Percentiles rank a stretch among this genome's conserved stretches.
phyloP scores from a whole-genome alignment of 2,329 filamentous ascomycete species.

The Colletotrichum tropicicola region DNA sequence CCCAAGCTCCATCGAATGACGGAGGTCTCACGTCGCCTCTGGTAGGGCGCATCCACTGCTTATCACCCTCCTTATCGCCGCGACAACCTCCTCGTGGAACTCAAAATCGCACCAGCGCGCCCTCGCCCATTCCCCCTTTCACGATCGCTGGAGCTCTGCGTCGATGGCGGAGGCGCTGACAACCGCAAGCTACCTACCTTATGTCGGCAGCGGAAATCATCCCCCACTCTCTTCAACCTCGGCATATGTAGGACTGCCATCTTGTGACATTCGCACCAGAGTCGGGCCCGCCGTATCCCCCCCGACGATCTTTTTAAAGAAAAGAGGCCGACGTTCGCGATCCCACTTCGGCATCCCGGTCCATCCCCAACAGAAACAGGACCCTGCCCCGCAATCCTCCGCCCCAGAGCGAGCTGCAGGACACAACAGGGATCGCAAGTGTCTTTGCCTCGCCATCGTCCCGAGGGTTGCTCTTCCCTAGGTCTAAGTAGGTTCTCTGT shows the following conservation, averaged over 20 bases:
- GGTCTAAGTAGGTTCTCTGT: too few relatives aligned
- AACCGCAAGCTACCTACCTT: background rate
- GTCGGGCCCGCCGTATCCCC: background rate
- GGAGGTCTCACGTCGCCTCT: constrained; percentile 23
- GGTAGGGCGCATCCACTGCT: constrained; percentile 3
- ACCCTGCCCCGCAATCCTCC: constrained; percentile 29
- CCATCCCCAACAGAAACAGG: constrained; percentile 32
- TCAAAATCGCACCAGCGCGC: background rate
- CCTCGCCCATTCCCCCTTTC: background rate
- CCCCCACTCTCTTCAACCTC: background rate
- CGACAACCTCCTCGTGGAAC: constrained; percentile 7
- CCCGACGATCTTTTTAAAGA: constrained; percentile 6
- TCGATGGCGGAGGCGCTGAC: background rate
- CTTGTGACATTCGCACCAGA: constrained; percentile 7
- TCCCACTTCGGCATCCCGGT: constrained; percentile 28
- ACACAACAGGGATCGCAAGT: constrained; percentile 11
- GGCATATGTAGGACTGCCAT: background rate
- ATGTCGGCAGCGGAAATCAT: background rate
- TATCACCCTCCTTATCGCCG: constrained; percentile 16
- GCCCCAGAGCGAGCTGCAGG: constrained; percentile 16
- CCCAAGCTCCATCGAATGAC: constrained; percentile 26
- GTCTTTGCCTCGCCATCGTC: constrained; percentile 12
- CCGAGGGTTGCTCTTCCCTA: constrained; percentile 10
- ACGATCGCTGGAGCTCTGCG: background rate
- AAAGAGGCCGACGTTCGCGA: constrained; percentile 9